Evolutionary conservation across 1,284 basidiomycete genomes (phyloP).

Genomic region (Cutaneotrichosporon dermatis): DNA sequence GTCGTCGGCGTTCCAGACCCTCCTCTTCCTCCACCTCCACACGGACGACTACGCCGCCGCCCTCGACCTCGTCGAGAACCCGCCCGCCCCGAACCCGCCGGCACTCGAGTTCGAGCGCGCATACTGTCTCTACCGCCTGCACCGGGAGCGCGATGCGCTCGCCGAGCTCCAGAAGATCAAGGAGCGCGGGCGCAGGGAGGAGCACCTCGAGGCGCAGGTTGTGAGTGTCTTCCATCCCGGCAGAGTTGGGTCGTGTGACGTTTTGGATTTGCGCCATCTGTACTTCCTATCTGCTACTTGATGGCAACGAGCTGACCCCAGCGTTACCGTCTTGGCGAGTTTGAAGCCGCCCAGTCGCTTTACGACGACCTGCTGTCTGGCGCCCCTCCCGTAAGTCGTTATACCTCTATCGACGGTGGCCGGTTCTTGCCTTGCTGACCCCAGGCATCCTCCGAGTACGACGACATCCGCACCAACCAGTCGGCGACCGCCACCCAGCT

Average conservation of each 20-base stretch:
- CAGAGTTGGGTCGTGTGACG: not conserved
- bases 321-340: constrained; percentile 72
- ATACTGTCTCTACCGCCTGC: constrained; percentile 74
- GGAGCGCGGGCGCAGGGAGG: constrained; percentile 59
- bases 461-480: constrained; percentile 77
- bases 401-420: not conserved
- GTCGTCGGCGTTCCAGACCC: constrained; percentile 67
- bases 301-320: constrained; percentile 32
- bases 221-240: constrained; percentile 51
- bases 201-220: constrained; percentile 78
- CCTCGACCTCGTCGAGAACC: constrained; percentile 46
- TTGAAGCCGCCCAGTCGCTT: constrained; percentile 64
- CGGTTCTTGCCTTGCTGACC: not conserved
- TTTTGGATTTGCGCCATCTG: no score
- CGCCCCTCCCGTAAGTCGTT: not conserved
- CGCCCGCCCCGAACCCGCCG: constrained; percentile 17
- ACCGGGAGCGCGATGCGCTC: constrained; percentile 64
- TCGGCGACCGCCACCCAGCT: constrained; percentile 70
- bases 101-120: constrained; percentile 63
- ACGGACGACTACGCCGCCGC: constrained; percentile 61
- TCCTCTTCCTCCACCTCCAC: constrained; percentile 75
- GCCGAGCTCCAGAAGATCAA: constrained; percentile 55
- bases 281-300: not conserved
- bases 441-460: constrained; percentile 79
- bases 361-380: constrained; percentile 66